phyloP scores from a whole-genome alignment of 2,329 filamentous ascomycete species.

The Colletotrichum salicis region DNA sequence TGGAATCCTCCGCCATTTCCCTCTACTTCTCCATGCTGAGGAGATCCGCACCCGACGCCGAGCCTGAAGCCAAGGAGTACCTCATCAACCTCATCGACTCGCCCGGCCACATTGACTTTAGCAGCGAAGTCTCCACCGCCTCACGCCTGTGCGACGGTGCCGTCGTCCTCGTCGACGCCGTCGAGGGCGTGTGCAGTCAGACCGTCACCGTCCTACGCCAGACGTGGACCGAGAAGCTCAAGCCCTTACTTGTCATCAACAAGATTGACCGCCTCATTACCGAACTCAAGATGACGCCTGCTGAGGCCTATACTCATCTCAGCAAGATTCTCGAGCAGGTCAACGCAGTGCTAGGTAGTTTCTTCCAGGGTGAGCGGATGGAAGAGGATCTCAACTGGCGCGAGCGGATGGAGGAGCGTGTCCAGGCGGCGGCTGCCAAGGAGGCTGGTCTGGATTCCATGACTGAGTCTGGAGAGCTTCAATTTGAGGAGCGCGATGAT shows the following conservation, averaged over 20 bases:
- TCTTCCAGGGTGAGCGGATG: conserved; percentile 98
- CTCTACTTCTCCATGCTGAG: conserved; percentile 93
- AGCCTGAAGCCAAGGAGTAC: conserved; percentile 84
- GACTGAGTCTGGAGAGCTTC: conserved; percentile 66
- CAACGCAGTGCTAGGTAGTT: conserved; percentile 96
- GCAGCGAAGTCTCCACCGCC: conserved; percentile 95
- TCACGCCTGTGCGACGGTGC: conserved; percentile 95
- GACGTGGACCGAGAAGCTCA: conserved; percentile 94
- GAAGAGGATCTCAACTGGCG: conserved; percentile 97
- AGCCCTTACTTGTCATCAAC: conserved; percentile 94
- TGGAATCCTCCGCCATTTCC: conserved; percentile 99
- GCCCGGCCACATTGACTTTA: conserved; percentile 98
- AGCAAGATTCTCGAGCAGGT: conserved; percentile 93
- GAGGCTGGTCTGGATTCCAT: conserved; percentile 51
- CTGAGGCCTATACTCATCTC: conserved; percentile 89
- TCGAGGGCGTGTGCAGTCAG: conserved; percentile 98
- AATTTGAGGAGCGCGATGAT: conserved; percentile 92
- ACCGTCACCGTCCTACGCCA: conserved; percentile 96
- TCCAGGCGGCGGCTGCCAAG: conserved; percentile 64
- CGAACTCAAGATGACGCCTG: conserved; percentile 92
- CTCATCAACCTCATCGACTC: conserved; percentile 98
- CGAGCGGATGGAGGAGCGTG: conserved; percentile 88
- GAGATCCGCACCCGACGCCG: conserved; percentile 73
- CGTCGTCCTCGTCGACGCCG: conserved; percentile 92
- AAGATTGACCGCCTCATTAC: conserved; percentile 97